Evolutionary conservation across 1,284 basidiomycete genomes (phyloP).

Genomic region (Ganoderma lucidum): DNA sequence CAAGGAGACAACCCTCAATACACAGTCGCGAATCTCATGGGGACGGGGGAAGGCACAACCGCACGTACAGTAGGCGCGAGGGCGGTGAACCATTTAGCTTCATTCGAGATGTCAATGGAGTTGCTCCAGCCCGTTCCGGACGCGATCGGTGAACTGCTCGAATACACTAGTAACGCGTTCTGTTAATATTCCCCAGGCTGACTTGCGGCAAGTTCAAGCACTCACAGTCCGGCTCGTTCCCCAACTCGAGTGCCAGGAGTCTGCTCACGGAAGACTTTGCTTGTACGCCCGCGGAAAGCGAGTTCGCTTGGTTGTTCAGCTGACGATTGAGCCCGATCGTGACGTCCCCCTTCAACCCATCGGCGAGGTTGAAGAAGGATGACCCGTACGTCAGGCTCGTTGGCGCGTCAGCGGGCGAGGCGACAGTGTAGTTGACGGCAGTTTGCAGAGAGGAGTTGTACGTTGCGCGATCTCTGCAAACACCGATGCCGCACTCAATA

Average conservation of each 20-base stretch:
- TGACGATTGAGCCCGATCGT: conserved; percentile 52
- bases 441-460: conserved; percentile 44
- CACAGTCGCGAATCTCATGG: no score
- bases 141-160: conserved; percentile 42
- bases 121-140: conserved; percentile 44
- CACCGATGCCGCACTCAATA: neutral
- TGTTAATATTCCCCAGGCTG: neutral
- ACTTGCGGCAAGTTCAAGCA: neutral
- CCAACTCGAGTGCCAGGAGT: conserved; percentile 50
- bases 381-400: conserved; percentile 50
- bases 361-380: conserved; percentile 48
- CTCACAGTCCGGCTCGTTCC: conserved; percentile 55
- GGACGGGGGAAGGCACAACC: neutral
- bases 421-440: conserved; percentile 51
- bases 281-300: conserved; percentile 45
- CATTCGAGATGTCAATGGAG: conserved; percentile 44
- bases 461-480: conserved; percentile 49
- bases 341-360: conserved; percentile 45
- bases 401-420: conserved; percentile 48
- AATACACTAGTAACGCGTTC: conserved; percentile 35
- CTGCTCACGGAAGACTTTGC: conserved; percentile 46
- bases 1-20: conserved; percentile 1
- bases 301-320: conserved; percentile 49
- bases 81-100: conserved; percentile 48
- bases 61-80: conserved; percentile 44